Conservation (phyloP, 148 eudicot species). For the Arctostaphylos glauca region DNA sequence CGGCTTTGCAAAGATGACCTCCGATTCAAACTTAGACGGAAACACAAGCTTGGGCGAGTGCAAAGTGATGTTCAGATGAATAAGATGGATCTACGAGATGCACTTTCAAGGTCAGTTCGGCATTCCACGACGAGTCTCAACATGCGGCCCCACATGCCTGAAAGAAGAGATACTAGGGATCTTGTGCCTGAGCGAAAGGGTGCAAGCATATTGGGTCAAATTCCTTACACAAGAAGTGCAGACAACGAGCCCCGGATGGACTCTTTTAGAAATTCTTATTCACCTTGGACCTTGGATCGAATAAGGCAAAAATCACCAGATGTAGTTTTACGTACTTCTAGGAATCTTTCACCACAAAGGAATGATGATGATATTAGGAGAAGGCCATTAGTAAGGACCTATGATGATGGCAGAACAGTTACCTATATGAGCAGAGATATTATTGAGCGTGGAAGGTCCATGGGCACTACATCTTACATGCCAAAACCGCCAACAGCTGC, state of each 20-base stretch:
- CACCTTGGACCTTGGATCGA: conserved; percentile 58
- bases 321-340: conserved; percentile 33
- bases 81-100: conserved; percentile 59
- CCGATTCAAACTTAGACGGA: conserved; percentile 70
- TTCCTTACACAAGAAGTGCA: conserved; percentile 43
- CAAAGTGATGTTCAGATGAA: conserved; percentile 34
- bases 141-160: conserved; percentile 32
- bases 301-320: conserved; percentile 58
- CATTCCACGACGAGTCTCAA: conserved; percentile 37
- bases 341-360: conserved; percentile 52
- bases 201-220: conserved; percentile 25
- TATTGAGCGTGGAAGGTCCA: conserved; percentile 47
- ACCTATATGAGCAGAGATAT: conserved; percentile 40
- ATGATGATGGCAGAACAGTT: conserved; percentile 51
- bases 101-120: conserved; percentile 50
- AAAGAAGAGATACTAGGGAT: conserved; percentile 24
- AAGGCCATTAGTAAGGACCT: conserved; percentile 47
- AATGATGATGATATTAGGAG: conserved; percentile 41
- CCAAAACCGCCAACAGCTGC: conserved; percentile 41
- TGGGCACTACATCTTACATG: conserved; percentile 40
- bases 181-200: conserved; percentile 31
- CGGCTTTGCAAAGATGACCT: conserved; percentile 66
- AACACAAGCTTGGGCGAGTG: conserved; percentile 27
- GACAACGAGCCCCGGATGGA: conserved; percentile 36
- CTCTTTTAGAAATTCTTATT: conserved; percentile 42